Conservation (phyloP, 1,284 basidiomycete genomes). For the Inonotus hispidus region DNA sequence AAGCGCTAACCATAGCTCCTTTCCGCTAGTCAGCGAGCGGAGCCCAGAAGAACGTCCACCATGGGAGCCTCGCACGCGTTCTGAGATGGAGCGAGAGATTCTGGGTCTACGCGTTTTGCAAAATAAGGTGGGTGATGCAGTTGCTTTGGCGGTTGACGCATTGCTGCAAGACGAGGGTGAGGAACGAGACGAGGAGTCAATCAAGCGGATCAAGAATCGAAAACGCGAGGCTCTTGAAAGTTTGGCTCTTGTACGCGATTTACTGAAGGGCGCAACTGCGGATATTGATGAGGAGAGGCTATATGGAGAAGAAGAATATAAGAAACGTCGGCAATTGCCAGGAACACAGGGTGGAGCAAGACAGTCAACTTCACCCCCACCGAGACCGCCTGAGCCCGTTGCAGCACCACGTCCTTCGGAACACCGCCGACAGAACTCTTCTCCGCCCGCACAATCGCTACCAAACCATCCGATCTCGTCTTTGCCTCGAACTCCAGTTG, state of each 20-base stretch:
- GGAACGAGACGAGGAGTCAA: slow-evolving; percentile 32
- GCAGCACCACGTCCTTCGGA: slow-evolving; percentile 24
- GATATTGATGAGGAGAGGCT: slow-evolving; percentile 61
- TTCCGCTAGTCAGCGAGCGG: slow-evolving; percentile 61
- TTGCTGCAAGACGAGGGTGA: slow-evolving; percentile 53
- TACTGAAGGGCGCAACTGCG: slow-evolving; percentile 49
- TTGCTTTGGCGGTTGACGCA: slow-evolving; percentile 66
- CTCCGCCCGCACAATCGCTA: slow-evolving; percentile 21
- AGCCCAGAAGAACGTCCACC: slow-evolving; percentile 49
- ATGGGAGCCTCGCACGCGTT: slow-evolving; percentile 59
- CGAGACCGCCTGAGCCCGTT: slow-evolving; percentile 26
- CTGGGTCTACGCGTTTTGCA: slow-evolving; percentile 47
- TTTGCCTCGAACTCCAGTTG: slow-evolving; percentile 16
- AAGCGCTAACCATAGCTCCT: slow-evolving; percentile 40
- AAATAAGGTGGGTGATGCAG: slow-evolving; percentile 56
- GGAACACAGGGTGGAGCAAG: slow-evolving; percentile 17
- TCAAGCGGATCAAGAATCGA: slow-evolving; percentile 35
- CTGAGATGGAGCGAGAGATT: slow-evolving; percentile 63
- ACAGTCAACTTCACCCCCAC: slow-evolving; percentile 15
- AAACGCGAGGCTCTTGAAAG: slow-evolving; percentile 68
- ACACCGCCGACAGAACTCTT: slow-evolving; percentile 20
- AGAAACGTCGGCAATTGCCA: slow-evolving; percentile 26
- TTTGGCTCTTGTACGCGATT: slow-evolving; percentile 66
- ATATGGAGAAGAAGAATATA: slow-evolving; percentile 46
- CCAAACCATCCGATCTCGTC: slow-evolving; percentile 14